Base-by-base conservation (phyloP, 2,329 filamentous ascomycete species). In the Fusarium equiseti region DNA sequence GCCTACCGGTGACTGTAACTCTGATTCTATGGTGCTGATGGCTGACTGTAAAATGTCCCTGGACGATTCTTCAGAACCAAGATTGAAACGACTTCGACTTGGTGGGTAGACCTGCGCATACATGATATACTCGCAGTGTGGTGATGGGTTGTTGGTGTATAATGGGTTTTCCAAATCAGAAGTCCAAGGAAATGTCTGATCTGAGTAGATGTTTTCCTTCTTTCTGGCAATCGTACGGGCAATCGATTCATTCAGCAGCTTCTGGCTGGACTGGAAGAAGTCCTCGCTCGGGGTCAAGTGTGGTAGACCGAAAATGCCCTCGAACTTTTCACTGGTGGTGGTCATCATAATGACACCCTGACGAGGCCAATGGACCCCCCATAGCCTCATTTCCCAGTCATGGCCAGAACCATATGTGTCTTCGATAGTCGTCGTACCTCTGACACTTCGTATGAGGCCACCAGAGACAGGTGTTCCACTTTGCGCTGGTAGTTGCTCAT, bases 251-350 rank as follows among this genome's bases (percentile, higher is more conserved):
- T 95, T 92, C 38, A 98, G 84, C 18, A 97, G 82, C 53, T 83
- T 83, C 76, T 91, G 79, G 81, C 89, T 85, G 66, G 87, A 85
- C 76, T 82, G 78, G 78, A 89, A 89, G 76, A 86, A 89, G 51
- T 88, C 83, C 6, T 82, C 77, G 22, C 83, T 80, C 0, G 93
- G 87, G 1, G 92, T 85, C 54, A 99, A 86, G 79, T 98, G 94
- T 27, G 96, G 95, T 49, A 98, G 83, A 4, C 91, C 92, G 78
- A 97, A 97, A 59, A 98, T 91, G 45, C 96, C 95, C n/a, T 91
- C 89, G 76, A 96, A 96, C 83, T 97, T 98, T 77, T 97, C 92
- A 79, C 94, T 98, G 50, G 94, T 95, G 1, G 95, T 98, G 3
- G 92, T 93, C 77, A 98, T 83, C 38, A 98, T 83, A 52, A 96